Conservation (phyloP, 768 basidiomycete species). For the Coprinellus micaceus region DNA sequence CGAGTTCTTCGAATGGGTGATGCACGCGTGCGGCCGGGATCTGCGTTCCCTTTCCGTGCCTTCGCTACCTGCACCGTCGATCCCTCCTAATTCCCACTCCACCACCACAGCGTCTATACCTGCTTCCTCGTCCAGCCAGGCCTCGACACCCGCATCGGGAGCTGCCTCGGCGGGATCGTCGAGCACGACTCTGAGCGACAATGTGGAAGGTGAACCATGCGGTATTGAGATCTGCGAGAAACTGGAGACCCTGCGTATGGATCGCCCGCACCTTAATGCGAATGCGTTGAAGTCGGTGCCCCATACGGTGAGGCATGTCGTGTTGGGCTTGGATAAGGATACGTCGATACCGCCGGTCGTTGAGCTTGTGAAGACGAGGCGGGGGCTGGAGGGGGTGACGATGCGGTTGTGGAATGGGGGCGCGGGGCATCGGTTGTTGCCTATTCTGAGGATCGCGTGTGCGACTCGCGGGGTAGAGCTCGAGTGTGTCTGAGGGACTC, state of each 20-base stretch:
- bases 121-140: no score
- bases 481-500: constrained; percentile 22
- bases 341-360: constrained; percentile 53
- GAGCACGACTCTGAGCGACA: constrained; percentile 30
- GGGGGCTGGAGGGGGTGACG: constrained; percentile 45
- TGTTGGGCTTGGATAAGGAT: constrained; percentile 57
- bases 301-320: constrained; percentile 47
- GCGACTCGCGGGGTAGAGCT: constrained; percentile 58
- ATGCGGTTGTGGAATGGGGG: constrained; percentile 54
- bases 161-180: no score
- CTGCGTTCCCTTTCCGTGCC: constrained; percentile 59
- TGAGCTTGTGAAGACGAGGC: constrained; percentile 45
- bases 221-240: constrained; percentile 45
- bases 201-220: constrained; percentile 14
- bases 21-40: constrained; percentile 43
- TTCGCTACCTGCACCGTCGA: constrained; percentile 22
- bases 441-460: constrained; percentile 60
- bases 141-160: no score
- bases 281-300: constrained; percentile 48
- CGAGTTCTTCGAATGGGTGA: constrained; percentile 52
- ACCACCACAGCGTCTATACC: no score
- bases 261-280: constrained; percentile 46
- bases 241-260: constrained; percentile 55
- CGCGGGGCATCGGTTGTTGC: constrained; percentile 44
- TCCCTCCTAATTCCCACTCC: no score